These are phyloP conservation scores for Eremothecium sinecaudum DNA, from an alignment of 1,139 yeast genomes.

Conservation along the genomic window DNA sequence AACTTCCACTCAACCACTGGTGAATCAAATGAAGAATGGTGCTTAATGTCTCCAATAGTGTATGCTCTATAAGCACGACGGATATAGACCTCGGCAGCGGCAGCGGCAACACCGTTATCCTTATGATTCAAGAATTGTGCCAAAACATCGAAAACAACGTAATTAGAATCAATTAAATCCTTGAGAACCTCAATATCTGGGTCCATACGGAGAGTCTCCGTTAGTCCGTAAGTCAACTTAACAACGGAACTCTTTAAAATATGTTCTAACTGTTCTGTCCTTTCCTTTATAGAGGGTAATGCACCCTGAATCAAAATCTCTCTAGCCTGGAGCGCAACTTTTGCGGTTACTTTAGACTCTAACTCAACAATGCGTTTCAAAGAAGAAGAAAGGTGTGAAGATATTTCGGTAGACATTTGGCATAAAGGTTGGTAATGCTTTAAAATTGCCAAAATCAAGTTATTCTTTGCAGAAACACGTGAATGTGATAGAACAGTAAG, in stretches of 20 bases:
- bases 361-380: constrained; percentile 75
- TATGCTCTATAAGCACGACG: constrained; percentile 97
- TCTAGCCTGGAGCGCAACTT: constrained; percentile 92
- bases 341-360: constrained; percentile 82
- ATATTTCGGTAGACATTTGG: constrained; percentile 57
- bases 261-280: constrained; percentile 95
- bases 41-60: constrained; percentile 66
- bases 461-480: constrained; percentile 87
- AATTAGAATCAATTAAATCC: constrained; percentile 92
- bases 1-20: constrained; percentile 85
- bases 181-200: constrained; percentile 75
- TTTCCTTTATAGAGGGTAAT: constrained; percentile 88
- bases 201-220: constrained; percentile 62
- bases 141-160: constrained; percentile 90
- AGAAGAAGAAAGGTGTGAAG: constrained; percentile 58
- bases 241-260: constrained; percentile 87
- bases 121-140: constrained; percentile 77
- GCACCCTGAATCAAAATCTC: constrained; percentile 95
- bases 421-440: constrained; percentile 70
- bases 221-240: constrained; percentile 80
- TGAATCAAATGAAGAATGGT: constrained; percentile 37
- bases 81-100: constrained; percentile 93
- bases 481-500: constrained; percentile 75
- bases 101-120: constrained; percentile 86
- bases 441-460: constrained; percentile 75